Base-by-base conservation (phyloP, 331 rosid species). In the Arachis monticola region DNA sequence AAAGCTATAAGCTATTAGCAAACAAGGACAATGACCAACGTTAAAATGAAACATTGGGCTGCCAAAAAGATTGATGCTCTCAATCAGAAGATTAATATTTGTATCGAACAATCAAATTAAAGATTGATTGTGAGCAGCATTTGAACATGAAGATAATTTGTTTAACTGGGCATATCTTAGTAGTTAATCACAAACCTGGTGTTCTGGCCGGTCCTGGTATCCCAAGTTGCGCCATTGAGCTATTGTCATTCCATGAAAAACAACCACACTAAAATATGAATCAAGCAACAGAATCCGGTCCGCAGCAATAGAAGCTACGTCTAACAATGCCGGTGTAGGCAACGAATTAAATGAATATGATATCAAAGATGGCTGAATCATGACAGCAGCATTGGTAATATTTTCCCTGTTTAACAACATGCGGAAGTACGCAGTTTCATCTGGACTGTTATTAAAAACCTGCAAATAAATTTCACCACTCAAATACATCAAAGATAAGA, bases 141-240 rank as follows among this genome's bases (percentile, higher is more conserved):
- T 45, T 22, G 42, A 52, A 81, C 17, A 7, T 12, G 59, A 10
- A 14, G 27, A 52, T 78, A 30, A 42, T 69, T 61, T 60, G 40
- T 44, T 77, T 66, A 69, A 62, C 70, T 22, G 14, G 42, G 48
- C 60, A 57, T 46, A 5, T 59, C 47, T 5, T 31, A 53, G 76
- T 46, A 74, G 80, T 52, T 22, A 22, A 52, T 53, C 59, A 83
- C 84, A 84, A 56, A 90, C 98, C 89, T 84, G 88, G 76, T 94
- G 95, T 75, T 94, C 96, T 42, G 86, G 89, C 60, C 86, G 96
- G 83, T 88, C 78, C 82, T 94, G 98, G 84, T 91, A 94, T 74
- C 98, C 98, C 87, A 90, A 77, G 82, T 91, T 94, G 69, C 97
- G 98, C 98, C 98, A 94, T 83, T 94, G 97, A 73, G 97, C 98